Conservation (phyloP, 2,329 filamentous ascomycete genomes). For the Delphinella strobiligena region DNA sequence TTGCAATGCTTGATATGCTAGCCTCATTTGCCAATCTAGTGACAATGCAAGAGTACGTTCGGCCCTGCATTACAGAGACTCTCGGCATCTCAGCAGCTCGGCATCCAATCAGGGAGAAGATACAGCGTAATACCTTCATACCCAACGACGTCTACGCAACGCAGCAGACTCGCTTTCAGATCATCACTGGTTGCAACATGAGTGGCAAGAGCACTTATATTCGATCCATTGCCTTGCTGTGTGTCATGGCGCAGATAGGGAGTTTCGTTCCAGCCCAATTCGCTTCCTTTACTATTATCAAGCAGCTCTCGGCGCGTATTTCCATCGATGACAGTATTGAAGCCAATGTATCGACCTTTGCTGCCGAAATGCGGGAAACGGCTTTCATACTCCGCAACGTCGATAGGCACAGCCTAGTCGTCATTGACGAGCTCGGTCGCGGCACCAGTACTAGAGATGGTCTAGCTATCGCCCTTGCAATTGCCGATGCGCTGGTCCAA, state of each 20-base stretch:
- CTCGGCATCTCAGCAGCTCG: conserved; percentile 62
- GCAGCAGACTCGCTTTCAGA: conserved; percentile 71
- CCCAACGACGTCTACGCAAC: conserved; percentile 86
- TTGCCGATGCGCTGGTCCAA: conserved; percentile 76
- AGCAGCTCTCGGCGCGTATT: conserved; percentile 76
- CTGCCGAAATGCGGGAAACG: conserved; percentile 90
- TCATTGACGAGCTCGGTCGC: conserved; percentile 72
- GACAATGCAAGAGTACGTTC: conserved; percentile 53
- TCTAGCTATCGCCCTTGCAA: conserved; percentile 75
- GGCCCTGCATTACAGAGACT: conserved; percentile 51
- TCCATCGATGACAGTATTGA: conserved; percentile 82
- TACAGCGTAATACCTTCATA: conserved; percentile 56
- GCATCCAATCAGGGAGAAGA: conserved; percentile 69
- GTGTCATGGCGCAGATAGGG: conserved; percentile 89
- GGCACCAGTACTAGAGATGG: conserved; percentile 86
- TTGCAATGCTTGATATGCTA: conserved; percentile 63
- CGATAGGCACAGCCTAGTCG: conserved; percentile 48
- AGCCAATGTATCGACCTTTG: conserved; percentile 85
- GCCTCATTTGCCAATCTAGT: conserved; percentile 63
- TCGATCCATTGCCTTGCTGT: conserved; percentile 66
- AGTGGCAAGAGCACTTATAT: conserved; percentile 96
- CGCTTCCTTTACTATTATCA: conserved; percentile 66
- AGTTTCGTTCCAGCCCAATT: conserved; percentile 80
- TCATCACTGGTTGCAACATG: conserved; percentile 97
- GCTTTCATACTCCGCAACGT: conserved; percentile 85